phyloP scores from a whole-genome alignment of 2,329 filamentous ascomycete species.

The Fusarium sp. region DNA sequence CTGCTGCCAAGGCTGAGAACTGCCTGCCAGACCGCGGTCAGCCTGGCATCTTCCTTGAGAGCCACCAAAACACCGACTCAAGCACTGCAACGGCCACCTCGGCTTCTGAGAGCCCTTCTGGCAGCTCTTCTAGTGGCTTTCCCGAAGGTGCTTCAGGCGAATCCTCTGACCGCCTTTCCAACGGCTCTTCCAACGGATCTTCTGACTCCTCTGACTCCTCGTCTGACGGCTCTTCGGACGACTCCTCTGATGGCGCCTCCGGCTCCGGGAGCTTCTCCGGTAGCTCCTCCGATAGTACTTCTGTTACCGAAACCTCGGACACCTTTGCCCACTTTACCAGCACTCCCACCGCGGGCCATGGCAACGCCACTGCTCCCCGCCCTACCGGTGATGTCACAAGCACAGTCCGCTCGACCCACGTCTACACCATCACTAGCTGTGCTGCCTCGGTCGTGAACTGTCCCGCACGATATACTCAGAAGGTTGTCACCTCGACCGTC shows the following conservation, averaged over 20 bases:
- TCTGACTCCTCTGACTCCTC: background rate
- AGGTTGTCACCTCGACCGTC: conserved; percentile 45
- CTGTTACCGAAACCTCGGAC: background rate
- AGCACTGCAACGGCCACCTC: background rate
- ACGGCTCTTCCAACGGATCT: background rate
- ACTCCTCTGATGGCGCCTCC: background rate
- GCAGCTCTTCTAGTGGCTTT: background rate
- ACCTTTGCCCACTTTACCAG: background rate
- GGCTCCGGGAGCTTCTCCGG: background rate
- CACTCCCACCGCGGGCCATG: background rate
- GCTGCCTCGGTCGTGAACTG: conserved; percentile 54
- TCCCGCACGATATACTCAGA: conserved; percentile 51
- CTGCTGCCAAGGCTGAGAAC: conserved; percentile 24
- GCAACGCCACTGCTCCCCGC: conserved; percentile 9
- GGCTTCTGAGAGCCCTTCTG: background rate
- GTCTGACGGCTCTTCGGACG: background rate
- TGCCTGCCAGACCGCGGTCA: conserved; percentile 36
- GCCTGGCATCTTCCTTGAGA: conserved; percentile 25
- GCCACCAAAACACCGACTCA: background rate
- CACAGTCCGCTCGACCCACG: conserved; percentile 41
- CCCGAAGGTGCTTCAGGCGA: background rate
- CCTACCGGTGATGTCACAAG: conserved; percentile 34
- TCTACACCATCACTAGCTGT: conserved; percentile 52
- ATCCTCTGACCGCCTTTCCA: background rate
- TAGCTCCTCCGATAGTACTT: background rate